Percentiles rank a stretch among this genome's conserved stretches.
These are phyloP conservation scores for Boletus rubropictus DNA, from an alignment of 768 basidiomycete genomes.

Conservation along the genomic window DNA sequence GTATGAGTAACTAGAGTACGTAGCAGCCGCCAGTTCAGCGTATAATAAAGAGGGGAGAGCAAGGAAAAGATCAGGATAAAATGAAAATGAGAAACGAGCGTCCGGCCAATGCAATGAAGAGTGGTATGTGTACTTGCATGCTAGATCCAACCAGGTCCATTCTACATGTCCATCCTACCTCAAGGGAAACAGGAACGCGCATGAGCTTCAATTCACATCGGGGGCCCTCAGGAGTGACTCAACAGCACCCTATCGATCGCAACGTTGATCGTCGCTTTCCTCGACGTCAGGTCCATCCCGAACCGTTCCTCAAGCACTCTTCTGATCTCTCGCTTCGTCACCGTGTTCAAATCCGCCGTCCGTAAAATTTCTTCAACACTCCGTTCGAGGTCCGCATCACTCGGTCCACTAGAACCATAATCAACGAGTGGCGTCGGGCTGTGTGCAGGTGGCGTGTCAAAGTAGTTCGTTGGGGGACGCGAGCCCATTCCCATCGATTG, in stretches of 20 bases:
- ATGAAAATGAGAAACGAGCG: conserved; percentile 9
- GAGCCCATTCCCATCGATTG: conserved; percentile 62
- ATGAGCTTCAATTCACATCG: neutral
- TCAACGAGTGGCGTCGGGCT: conserved; percentile 48
- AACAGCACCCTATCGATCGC: conserved; percentile 70
- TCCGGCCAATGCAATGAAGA: conserved; percentile 7
- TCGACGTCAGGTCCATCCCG: conserved; percentile 66
- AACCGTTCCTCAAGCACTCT: conserved; percentile 77
- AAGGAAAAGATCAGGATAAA: neutral
- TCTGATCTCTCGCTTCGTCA: conserved; percentile 91
- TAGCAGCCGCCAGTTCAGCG: neutral
- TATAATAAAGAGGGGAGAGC: neutral
- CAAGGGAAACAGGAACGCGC: neutral
- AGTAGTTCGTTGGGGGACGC: conserved; percentile 69
- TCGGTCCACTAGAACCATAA: conserved; percentile 44
- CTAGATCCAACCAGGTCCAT: conserved; percentile 23
- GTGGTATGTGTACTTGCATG: conserved; percentile 5
- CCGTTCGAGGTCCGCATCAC: conserved; percentile 66
- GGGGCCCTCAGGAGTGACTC: conserved; percentile 32
- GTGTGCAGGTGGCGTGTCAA: conserved; percentile 53
- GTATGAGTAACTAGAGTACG: neutral
- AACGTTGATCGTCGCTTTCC: conserved; percentile 71
- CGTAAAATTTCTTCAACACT: conserved; percentile 70
- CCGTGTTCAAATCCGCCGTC: conserved; percentile 76
- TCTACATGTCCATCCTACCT: conserved; percentile 10